Base-by-base conservation (phyloP, 176 grass and related monocot species). In the Themeda triandra region DNA sequence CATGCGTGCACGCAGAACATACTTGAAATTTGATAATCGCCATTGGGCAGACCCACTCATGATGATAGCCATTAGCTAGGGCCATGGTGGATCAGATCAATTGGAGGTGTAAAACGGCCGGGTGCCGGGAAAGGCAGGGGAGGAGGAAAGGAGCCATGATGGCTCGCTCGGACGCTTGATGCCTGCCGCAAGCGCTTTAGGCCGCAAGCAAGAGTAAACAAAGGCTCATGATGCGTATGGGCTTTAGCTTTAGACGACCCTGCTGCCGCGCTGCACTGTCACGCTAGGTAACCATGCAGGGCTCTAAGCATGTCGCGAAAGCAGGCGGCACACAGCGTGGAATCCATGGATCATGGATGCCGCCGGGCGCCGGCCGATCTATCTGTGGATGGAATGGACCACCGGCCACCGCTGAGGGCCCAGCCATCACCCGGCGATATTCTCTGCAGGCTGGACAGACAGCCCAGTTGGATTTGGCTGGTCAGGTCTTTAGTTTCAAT, bases 181-280 rank as follows among this genome's bases (percentile, higher is more conserved):
- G 49, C 27, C 6, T 54, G 8, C 53, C 53, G 53, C 53, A 0
- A 27, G 24, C 0, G 58, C 69, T 72, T 30, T 76, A 75, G 39
- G 32, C 56, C 15, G 79, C 88, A 83, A 72, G 69, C 71, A 62
- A 13, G n/a, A 62, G 24, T 63, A 63, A 74, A 39, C 45, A 86
- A 74, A 48, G 58, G 82, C 42, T 45, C 84, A 83, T 83, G 42
- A 86, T 86, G 67, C 32, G 6, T 28, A 6, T 13, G 63, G 1
- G 21, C 83, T 90, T 90, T 90, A 82, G 83, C 77, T 85, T 70
- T 70, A 75, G 78, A 42, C 40, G 23, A 27, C n/a, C 59, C 59
- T 28, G 56, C 58, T 24, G 59, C 58, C 58, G 35, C 68, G 67
- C 35, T 71, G 36, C 21, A 41, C 23, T 45, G 69, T 71, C 24